Base-by-base conservation (phyloP, 345 rosid species). In the Hirschfeldia incana region DNA sequence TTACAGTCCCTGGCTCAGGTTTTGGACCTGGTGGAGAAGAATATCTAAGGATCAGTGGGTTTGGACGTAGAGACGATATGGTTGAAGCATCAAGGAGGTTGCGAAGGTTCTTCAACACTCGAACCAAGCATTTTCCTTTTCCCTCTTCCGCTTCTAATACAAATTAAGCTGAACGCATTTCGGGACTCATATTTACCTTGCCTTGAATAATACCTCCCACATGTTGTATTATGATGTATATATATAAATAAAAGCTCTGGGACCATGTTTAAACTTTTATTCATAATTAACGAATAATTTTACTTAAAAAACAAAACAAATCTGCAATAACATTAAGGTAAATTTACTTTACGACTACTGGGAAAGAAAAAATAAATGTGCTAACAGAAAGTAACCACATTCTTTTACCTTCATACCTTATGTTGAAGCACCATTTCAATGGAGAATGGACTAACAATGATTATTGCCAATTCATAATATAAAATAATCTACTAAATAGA, bases 1-100 rank as follows among this genome's bases (percentile, higher is more conserved):
- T 86, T 32, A 91, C 94, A 1, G 83, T 90, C 59, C 98, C 97
- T 6, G 97, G 97, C 7, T 83, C 87, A 8, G 92, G 95, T 16
- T 91, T 94, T 21, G 97, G 97, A 39, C 98, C 94, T 0, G 91
- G 83, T 16, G 98, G 97, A 8, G 91, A 87, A 72, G 98, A 84
- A 75, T 89, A 84, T 60, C 67, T 94, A 9, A 87, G 97, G 74
- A 74, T 94, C n/a, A 85, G 94, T 75, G 91, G 97, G 4, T 90
- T 92, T 74, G 96, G 92, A 68, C 81, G 44, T 4, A 80, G 84
- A 75, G 85, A 84, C 5, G 39, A 32, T 36, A 85, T 90, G 30
- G 6, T 87, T 33, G 92, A 93, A 84, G 98, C 95, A 39, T 83
- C 92, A 33, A 66, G 63, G 80, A 89, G 94, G 83, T 80, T 91